phyloP scores from a whole-genome alignment of 306 rosid species.

The Vigna mungo region DNA sequence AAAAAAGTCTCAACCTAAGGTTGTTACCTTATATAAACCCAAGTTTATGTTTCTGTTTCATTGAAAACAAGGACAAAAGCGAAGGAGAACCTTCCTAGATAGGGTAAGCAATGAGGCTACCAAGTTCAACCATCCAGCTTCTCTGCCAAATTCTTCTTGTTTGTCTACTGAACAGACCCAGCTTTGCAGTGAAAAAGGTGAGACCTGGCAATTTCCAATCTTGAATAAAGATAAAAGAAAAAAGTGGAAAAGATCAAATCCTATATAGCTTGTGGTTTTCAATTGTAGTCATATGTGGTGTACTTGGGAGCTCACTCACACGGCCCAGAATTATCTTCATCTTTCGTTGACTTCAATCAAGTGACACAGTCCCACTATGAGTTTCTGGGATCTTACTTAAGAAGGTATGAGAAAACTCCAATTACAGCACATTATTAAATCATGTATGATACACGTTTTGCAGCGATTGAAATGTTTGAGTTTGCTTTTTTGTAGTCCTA shows the following conservation, averaged over 20 bases:
- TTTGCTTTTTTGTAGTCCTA: slow-evolving; percentile 45
- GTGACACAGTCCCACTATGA: slow-evolving; percentile 70
- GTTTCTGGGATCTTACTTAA: slow-evolving; percentile 79
- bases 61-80: slow-evolving; percentile 27
- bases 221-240: background rate
- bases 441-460: background rate
- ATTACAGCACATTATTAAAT: background rate
- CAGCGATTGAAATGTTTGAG: background rate
- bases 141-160: slow-evolving; percentile 51
- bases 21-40: slow-evolving; percentile 22
- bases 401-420: slow-evolving; percentile 52
- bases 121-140: slow-evolving; percentile 32
- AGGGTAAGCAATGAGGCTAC: slow-evolving; percentile 50
- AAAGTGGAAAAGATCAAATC: background rate
- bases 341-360: slow-evolving; percentile 51
- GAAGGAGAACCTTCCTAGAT: slow-evolving; percentile 4
- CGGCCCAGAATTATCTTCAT: slow-evolving; percentile 52
- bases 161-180: slow-evolving; percentile 48
- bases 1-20: too few relatives aligned
- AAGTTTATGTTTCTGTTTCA: slow-evolving; percentile 44
- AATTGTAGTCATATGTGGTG: slow-evolving; percentile 78
- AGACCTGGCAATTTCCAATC: slow-evolving; percentile 46
- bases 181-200: slow-evolving; percentile 69
- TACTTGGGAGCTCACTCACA: slow-evolving; percentile 87
- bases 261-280: background rate